Base-by-base conservation (phyloP, 2,329 filamentous ascomycete genomes). In the Colletotrichum sp. region DNA sequence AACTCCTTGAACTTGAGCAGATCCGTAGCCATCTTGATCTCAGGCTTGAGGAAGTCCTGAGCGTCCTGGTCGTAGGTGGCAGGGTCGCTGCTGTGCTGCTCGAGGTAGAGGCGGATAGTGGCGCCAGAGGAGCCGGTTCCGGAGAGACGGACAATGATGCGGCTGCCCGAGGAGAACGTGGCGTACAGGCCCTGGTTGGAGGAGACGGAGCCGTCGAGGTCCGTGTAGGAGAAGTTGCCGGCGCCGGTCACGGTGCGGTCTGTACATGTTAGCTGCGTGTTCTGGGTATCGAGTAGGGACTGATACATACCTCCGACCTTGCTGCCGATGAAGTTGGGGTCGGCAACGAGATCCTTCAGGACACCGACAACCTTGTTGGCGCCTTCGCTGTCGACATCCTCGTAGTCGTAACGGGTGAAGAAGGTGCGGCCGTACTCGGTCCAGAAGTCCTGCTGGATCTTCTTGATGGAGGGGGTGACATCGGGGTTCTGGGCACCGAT, bases 371-470 rank as follows among this genome's bases (percentile, higher is more conserved):
- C 93, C 87, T 98, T 96, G 87, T 94, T 94, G 76, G 97, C 97
- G 54, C 94, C 96, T 11, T 96, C 95, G 61, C 93, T 93, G 87
- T 98, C 95, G 77, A 98, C 95, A 78, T 97, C 91, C 87, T 99
- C 97, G 86, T 98, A 99, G 86, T 99, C 97, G 86, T 98, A 98
- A 76, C 97, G 95, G 57, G 97, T 99, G 90, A 99, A 99, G 90
- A 98, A 99, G 36, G 96, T 98, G 73, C 97, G 95, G 80, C 97
- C 97, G 84, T 99, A 99, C 71, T 92, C 94, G 80, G 91, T 90
- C 97, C 97, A 99, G 91, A 99, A 98, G 83, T 98, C 95, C 80
- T 95, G 92, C 87, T 99, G 97, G 83, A 99, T 98, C 84, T 96
- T 93, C 81, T 94, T 94, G 86, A 99, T 98, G 86, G 94, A 98